These are phyloP conservation scores for Daldinia concentrica DNA, from an alignment of 495 filamentous ascomycete genomes.

Conservation along the genomic window DNA sequence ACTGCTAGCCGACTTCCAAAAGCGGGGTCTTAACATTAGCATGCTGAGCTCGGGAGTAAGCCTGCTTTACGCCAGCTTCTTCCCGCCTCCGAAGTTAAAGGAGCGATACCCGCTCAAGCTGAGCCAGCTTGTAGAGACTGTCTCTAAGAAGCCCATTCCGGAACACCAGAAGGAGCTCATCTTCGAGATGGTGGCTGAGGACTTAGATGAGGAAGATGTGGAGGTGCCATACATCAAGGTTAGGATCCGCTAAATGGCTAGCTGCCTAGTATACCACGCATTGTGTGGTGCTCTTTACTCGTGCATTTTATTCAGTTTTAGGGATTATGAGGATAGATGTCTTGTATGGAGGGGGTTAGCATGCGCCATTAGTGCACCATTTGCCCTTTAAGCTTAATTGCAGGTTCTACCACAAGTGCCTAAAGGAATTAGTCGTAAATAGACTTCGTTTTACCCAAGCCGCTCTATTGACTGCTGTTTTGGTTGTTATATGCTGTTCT, in stretches of 20 bases:
- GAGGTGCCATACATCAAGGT: slow-evolving; percentile 98
- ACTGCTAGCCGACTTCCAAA: slow-evolving; percentile 81
- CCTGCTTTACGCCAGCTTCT: slow-evolving; percentile 95
- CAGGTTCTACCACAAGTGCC: slow-evolving; percentile 10
- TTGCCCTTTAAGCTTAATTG: slow-evolving; percentile 16
- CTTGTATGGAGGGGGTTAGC: slow-evolving; percentile 24
- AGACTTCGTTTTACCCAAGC: slow-evolving; percentile 24
- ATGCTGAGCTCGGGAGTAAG: slow-evolving; percentile 98
- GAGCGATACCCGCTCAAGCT: slow-evolving; percentile 69
- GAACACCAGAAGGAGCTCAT: slow-evolving; percentile 94
- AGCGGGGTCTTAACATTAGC: slow-evolving; percentile 80
- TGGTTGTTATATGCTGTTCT: no score
- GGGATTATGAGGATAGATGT: slow-evolving; percentile 22
- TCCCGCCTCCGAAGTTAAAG: slow-evolving; percentile 85
- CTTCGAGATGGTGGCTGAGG: slow-evolving; percentile 94
- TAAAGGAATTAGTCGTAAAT: slow-evolving; percentile 21
- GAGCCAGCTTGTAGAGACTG: slow-evolving; percentile 85
- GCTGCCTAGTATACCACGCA: background rate
- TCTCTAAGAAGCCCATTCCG: slow-evolving; percentile 92
- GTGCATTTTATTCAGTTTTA: slow-evolving; percentile 11
- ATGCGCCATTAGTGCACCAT: slow-evolving; percentile 9
- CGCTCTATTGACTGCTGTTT: background rate
- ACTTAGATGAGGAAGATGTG: slow-evolving; percentile 89
- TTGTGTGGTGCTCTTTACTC: background rate
- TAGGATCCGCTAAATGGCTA: slow-evolving; percentile 58